Evolutionary conservation across 2,329 filamentous ascomycete genomes (phyloP).

Genomic region (Graphiopsis chlorocephala): DNA sequence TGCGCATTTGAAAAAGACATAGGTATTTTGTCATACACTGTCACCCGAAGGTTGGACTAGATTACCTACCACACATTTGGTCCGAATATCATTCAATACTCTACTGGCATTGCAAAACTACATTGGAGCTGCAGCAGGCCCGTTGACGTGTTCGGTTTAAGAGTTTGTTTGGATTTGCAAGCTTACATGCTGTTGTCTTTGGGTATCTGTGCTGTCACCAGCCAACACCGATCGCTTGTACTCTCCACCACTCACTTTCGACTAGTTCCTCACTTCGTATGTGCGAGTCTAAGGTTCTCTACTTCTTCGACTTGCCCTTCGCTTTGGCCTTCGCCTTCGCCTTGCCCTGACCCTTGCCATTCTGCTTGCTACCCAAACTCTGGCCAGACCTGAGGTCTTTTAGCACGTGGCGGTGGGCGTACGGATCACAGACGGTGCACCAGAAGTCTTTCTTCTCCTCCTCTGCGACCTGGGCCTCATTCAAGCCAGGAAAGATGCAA

Average conservation of each 20-base stretch:
- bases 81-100: background rate
- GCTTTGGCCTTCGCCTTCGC: background rate
- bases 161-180: background rate
- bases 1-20: too few relatives aligned
- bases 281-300: background rate
- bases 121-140: background rate
- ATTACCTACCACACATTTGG: too few relatives aligned
- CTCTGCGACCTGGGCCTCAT: background rate
- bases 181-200: background rate
- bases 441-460: background rate
- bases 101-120: background rate
- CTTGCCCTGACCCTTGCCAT: background rate
- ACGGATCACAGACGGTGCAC: conserved; percentile 13
- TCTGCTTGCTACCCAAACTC: background rate
- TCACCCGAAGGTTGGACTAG: too few relatives aligned
- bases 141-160: background rate
- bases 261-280: background rate
- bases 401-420: background rate
- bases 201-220: background rate
- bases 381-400: background rate
- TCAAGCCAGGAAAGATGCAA: conserved; percentile 20
- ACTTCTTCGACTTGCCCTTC: background rate
- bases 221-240: background rate
- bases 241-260: background rate
- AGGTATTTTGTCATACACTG: too few relatives aligned